Evolutionary conservation across 1,139 yeast genomes (phyloP).

Genomic region (Nakaseomyces delphensis): DNA sequence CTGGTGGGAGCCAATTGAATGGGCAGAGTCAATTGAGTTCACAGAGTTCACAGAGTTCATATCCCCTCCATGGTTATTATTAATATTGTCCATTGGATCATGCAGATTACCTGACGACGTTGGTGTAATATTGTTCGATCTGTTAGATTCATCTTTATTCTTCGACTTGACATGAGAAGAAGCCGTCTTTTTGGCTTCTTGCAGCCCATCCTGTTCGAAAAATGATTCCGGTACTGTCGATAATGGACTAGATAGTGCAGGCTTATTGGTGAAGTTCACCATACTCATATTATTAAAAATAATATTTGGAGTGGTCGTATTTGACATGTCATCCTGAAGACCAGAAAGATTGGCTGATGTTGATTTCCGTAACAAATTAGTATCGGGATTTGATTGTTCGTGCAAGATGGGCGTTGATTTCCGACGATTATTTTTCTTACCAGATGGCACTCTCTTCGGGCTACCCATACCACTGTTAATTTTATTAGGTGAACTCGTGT

Average conservation of each 20-base stretch:
- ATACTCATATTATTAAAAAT: conserved; percentile 4
- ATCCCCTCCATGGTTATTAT: neutral
- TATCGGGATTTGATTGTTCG: neutral
- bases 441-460: neutral
- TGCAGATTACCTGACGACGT: neutral
- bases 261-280: conserved; percentile 8
- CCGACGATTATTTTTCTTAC: neutral
- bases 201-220: conserved; percentile 1
- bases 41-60: neutral
- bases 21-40: neutral
- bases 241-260: conserved; percentile 13
- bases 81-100: neutral
- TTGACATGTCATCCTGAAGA: neutral
- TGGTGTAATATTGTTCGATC: conserved; percentile 9
- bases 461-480: neutral
- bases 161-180: neutral
- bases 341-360: conserved; percentile 2
- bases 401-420: conserved; percentile 3
- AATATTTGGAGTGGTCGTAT: conserved; percentile 1
- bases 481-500: neutral
- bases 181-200: neutral
- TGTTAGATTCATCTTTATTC: conserved; percentile 6
- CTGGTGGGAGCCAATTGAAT: neutral
- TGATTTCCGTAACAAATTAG: neutral
- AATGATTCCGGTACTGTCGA: conserved; percentile 17